Evolutionary conservation across 179 eudicot genomes (phyloP), one percentile per base, ranked within the genome.

Genomic region (Pouteria campechiana): DNA sequence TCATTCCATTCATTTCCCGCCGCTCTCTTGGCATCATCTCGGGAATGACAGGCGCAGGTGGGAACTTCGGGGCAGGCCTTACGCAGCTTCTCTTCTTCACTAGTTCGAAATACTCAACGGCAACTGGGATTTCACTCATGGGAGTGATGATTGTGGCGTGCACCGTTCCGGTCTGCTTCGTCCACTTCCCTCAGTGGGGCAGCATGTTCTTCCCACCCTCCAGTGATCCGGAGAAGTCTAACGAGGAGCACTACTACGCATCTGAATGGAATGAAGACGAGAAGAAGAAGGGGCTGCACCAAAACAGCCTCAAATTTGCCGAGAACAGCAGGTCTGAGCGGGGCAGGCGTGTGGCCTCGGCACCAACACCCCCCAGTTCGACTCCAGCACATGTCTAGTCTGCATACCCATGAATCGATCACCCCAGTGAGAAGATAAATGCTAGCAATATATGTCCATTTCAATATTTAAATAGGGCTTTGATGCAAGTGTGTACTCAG

Each of bases 121-220:
- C 48, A 0, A 36, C 31, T 3, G 79, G 74, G 16, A 36, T 73
- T 0, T 33, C 59, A 0, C 48, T 48, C 20, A 73, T 68, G 74
- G 74, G 79, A 9, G 32, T 68, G 6, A 68, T 64, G 79, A 61
- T 46, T 1, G 38, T 68, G 6, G 22, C 31, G 1, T 64, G 71
- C 59, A 73, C 74, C 2, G 41, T 73, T 0, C 79, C 79, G 1
- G 65, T 60, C 16, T 16, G 37, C 5, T 21, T 60, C 10, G 60
- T 73, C 17, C 75, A 73, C 36, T 73, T 73, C 45, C 75, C 79
- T 5, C 75, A 68, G 37, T 68, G 79, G 79, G 75, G 79, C 0
- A 54, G 79, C 37, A 68, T 73, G 79, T 60, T 68, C 12, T 11
- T 63, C 9, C 78, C 73, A 0, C 69, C 78, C 2, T 16, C 64